Percentiles rank a stretch among this genome's conserved stretches.
These are phyloP conservation scores for Zasmidium citrigriseum DNA, from an alignment of 2,329 filamentous ascomycete species.

Conservation along the genomic window DNA sequence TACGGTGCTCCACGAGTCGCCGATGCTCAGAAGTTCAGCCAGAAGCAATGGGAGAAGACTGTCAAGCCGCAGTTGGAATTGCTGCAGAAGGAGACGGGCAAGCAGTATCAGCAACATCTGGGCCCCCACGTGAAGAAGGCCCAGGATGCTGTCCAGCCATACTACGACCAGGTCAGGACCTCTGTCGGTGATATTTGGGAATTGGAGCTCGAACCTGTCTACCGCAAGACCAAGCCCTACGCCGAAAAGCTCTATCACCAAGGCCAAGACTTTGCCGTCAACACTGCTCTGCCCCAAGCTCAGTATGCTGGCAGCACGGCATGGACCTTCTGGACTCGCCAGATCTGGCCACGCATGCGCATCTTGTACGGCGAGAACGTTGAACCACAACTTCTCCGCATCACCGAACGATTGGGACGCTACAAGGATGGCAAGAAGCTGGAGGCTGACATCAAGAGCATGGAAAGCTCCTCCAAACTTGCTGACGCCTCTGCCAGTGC, in stretches of 20 bases:
- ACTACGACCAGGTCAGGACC: constrained; percentile 66
- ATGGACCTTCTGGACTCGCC: constrained; percentile 70
- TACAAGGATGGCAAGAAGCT: constrained; percentile 68
- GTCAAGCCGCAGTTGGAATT: constrained; percentile 73
- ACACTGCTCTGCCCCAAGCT: constrained; percentile 71
- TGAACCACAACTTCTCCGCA: constrained; percentile 90
- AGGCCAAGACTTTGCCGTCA: constrained; percentile 66
- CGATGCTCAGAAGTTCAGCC: constrained; percentile 65
- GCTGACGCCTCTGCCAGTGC: constrained; percentile 28
- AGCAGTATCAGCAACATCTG: constrained; percentile 69
- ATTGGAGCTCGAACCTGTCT: constrained; percentile 72
- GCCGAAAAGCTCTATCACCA: constrained; percentile 67
- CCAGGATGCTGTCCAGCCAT: constrained; percentile 63
- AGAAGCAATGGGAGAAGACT: constrained; percentile 75
- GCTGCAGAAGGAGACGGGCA: constrained; percentile 61
- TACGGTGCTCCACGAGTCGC: constrained; percentile 75
- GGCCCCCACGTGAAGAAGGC: constrained; percentile 72
- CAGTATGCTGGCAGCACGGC: constrained; percentile 70
- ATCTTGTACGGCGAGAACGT: constrained; percentile 87
- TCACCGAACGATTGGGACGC: constrained; percentile 82
- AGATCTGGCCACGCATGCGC: constrained; percentile 78
- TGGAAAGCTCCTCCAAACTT: constrained; percentile 43
- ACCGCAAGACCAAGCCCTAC: constrained; percentile 73
- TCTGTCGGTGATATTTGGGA: constrained; percentile 70
- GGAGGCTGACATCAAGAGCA: constrained; percentile 58